Evolutionary conservation across 2,329 filamentous ascomycete species (phyloP).

Genomic region (Nigrospora sphaerica): DNA sequence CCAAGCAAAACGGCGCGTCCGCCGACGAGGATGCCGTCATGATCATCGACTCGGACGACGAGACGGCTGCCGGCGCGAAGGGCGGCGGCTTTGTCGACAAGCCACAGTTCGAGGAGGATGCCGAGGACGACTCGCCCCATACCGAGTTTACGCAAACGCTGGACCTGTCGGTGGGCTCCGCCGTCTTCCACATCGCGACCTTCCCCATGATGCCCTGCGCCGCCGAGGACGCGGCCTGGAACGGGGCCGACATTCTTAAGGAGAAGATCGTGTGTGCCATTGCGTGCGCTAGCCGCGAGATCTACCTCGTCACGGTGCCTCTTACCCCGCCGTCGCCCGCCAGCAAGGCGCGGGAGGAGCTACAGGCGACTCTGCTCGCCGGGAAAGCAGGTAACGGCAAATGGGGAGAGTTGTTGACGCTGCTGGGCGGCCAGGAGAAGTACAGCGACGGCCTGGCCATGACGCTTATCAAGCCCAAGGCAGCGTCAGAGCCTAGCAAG

Average conservation of each 20-base stretch:
- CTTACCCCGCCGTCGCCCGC: conserved; percentile 54
- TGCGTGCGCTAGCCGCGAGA: conserved; percentile 49
- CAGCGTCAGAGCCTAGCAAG: conserved; percentile 21
- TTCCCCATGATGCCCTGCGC: conserved; percentile 43
- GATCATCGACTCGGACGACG: conserved; percentile 58
- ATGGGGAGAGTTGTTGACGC: conserved; percentile 55
- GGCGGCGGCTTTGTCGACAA: conserved; percentile 37
- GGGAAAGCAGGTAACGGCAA: conserved; percentile 50
- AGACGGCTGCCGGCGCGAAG: conserved; percentile 27
- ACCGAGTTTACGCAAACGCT: conserved; percentile 52
- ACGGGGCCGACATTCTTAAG: conserved; percentile 40
- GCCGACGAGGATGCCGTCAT: conserved; percentile 50
- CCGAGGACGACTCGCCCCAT: conserved; percentile 40
- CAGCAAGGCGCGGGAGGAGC: conserved; percentile 49
- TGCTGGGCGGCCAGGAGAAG: conserved; percentile 46
- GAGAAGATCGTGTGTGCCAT: conserved; percentile 55
- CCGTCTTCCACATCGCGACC: conserved; percentile 48
- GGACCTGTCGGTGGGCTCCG: conserved; percentile 51
- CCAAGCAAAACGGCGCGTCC: conserved; percentile 43
- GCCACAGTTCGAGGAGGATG: conserved; percentile 49
- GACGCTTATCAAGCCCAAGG: conserved; percentile 37
- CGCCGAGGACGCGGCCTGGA: conserved; percentile 40
- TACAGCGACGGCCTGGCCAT: conserved; percentile 50
- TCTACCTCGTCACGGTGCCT: conserved; percentile 52
- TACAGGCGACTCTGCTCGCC: conserved; percentile 42